Conservation (phyloP, 768 basidiomycete genomes). For the Sistotremastrum niveocremeum region DNA sequence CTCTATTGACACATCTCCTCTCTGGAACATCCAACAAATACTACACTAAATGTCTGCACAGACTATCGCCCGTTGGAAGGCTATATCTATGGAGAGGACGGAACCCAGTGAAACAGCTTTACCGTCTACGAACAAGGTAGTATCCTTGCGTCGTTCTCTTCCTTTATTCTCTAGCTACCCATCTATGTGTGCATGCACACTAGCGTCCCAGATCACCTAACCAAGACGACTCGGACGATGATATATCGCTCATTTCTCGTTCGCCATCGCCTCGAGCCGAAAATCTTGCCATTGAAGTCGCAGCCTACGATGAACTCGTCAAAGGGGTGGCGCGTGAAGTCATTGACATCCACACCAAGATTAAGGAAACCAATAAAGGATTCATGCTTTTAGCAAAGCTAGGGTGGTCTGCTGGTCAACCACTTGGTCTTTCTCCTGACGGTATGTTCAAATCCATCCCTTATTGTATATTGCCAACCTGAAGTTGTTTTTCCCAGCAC, state of each 20-base stretch:
- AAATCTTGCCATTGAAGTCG: slow-evolving; percentile 37
- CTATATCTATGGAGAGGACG: slow-evolving; percentile 37
- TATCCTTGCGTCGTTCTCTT: slow-evolving; percentile 36
- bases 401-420: slow-evolving; percentile 72
- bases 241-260: slow-evolving; percentile 61
- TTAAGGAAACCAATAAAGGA: slow-evolving; percentile 68
- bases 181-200: slow-evolving; percentile 29
- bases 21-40: too few relatives aligned
- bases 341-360: slow-evolving; percentile 70
- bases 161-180: slow-evolving; percentile 39
- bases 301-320: slow-evolving; percentile 57
- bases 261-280: slow-evolving; percentile 52
- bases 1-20: too few relatives aligned
- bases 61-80: slow-evolving; percentile 60
- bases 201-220: slow-evolving; percentile 45
- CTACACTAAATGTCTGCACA: slow-evolving; percentile 40
- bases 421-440: slow-evolving; percentile 62
- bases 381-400: slow-evolving; percentile 70
- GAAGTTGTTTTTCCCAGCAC: slow-evolving; percentile 31
- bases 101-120: slow-evolving; percentile 10
- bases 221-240: slow-evolving; percentile 43
- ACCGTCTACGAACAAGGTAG: slow-evolving; percentile 35
- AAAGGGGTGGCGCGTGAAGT: slow-evolving; percentile 40
- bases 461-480: not conserved
- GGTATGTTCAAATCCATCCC: slow-evolving; percentile 28